These are phyloP conservation scores for Chaetomium sp. DNA, from an alignment of 2,329 filamentous ascomycete species.

Conservation along the genomic window DNA sequence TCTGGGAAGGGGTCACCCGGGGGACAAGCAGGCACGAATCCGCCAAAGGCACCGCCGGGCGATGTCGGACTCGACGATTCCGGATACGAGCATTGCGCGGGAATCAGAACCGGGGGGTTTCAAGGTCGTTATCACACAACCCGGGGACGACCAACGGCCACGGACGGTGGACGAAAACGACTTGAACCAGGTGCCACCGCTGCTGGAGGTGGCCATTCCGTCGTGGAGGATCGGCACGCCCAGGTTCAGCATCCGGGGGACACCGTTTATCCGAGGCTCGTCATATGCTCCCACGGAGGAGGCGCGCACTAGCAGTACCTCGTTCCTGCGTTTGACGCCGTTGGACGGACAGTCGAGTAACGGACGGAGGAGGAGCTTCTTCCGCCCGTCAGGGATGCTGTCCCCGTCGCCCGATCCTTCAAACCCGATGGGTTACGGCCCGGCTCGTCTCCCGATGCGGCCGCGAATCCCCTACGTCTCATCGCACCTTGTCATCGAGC, in stretches of 20 bases:
- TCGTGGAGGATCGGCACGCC: slow-evolving; percentile 79
- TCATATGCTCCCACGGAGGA: slow-evolving; percentile 72
- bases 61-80: slow-evolving; percentile 70
- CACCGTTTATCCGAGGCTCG: slow-evolving; percentile 72
- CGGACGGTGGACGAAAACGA: slow-evolving; percentile 56
- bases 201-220: slow-evolving; percentile 71
- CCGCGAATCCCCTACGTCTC: slow-evolving; percentile 44
- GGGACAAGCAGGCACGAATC: slow-evolving; percentile 26
- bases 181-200: slow-evolving; percentile 36
- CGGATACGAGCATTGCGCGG: slow-evolving; percentile 50
- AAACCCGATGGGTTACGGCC: slow-evolving; percentile 28
- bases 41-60: slow-evolving; percentile 52
- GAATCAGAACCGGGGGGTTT: slow-evolving; percentile 61
- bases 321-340: slow-evolving; percentile 37
- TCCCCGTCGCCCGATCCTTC: slow-evolving; percentile 24
- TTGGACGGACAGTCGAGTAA: slow-evolving; percentile 29
- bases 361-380: slow-evolving; percentile 33
- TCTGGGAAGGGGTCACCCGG: slow-evolving; percentile 29
- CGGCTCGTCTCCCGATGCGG: slow-evolving; percentile 36
- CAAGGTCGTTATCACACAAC: slow-evolving; percentile 73
- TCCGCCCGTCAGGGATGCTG: slow-evolving; percentile 33
- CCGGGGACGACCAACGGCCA: slow-evolving; percentile 52
- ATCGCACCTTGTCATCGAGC: slow-evolving; percentile 50
- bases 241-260: slow-evolving; percentile 69
- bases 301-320: slow-evolving; percentile 55